Evolutionary conservation across 495 filamentous ascomycete species (phyloP), one percentile per base, ranked within the genome.

Genomic region (Halenospora varia): DNA sequence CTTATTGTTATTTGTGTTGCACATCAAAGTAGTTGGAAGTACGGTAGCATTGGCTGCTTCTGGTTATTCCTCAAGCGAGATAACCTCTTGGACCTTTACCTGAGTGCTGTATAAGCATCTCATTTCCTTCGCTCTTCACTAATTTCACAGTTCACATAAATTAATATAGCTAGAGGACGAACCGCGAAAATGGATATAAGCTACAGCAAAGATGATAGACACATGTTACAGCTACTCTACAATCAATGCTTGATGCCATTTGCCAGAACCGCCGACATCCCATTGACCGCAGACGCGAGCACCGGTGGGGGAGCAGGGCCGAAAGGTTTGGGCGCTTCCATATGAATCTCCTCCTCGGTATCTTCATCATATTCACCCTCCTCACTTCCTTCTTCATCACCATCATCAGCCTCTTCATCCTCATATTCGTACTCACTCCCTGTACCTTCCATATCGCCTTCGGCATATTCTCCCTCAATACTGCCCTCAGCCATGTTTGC

Each of bases 401-500:
- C 80, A 42, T 86, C 86, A 24, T 88, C 88, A n/a, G 87, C 87
- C 48, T 90, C 86, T 56, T 89, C 87, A 60, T 90, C 86, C 54
- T 85, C 84, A 53, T 84, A 71, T 44, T 75, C 74, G 59, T 85
- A 86, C 53, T 88, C 85, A 63, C 82, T 87, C 60, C 86, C 85
- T 17, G 83, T 87, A 25, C 77, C 83, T 54, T 88, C 87, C 45
- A 85, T 85, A 55, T 93, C 89, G 4, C 82, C 85, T 48, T 78
- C 71, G 52, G 75, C 70, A 60, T 75, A 70, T 62, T 75, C 71
- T 19, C 70, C 70, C 57, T 75, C 74, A 25, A 65, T 66, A 52
- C 72, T 73, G 53, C 79, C 64, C 70, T 77, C 55, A 84, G 84
- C 26, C 86, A 74, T 51, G 79, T 78, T 29, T 73, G 81, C 24